A percentile compares a stretch with the other conserved stretches of the same genome.
These are phyloP conservation scores for Moesziomyces antarcticus DNA, from an alignment of 1,284 basidiomycete species.

Conservation along the genomic window DNA sequence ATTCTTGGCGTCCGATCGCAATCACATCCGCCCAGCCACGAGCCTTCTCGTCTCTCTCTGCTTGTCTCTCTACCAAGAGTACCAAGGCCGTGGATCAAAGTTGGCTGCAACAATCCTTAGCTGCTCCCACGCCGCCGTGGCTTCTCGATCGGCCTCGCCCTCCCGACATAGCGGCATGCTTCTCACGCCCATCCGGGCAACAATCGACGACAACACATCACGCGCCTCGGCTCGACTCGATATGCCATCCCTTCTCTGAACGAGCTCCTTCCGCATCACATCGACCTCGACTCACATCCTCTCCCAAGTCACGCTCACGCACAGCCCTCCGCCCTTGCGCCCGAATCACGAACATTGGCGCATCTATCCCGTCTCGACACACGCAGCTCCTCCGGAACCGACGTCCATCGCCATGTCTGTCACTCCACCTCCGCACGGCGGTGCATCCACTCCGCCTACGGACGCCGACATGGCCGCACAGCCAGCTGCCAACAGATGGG, in stretches of 20 bases:
- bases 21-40: not conserved
- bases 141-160: not conserved
- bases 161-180: not conserved
- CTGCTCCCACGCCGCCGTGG: not conserved
- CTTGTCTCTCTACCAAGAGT: too few relatives aligned
- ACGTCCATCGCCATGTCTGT: constrained; percentile 18
- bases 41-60: not conserved
- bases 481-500: constrained; percentile 30
- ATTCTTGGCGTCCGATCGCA: not conserved
- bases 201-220: not conserved
- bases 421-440: constrained; percentile 18
- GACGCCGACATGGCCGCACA: constrained; percentile 7
- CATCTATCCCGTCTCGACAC: too few relatives aligned
- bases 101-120: not conserved
- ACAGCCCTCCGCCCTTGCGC: not conserved
- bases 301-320: not conserved
- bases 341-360: not conserved
- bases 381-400: too few relatives aligned
- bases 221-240: not conserved
- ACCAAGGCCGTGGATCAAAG: too few relatives aligned
- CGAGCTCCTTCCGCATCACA: too few relatives aligned
- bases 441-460: constrained; percentile 2
- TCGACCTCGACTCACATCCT: too few relatives aligned
- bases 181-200: not conserved
- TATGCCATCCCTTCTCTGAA: not conserved